Evolutionary conservation across 345 rosid species (phyloP), one percentile per base, ranked within the genome.

Genomic region (Gossypium arboreum): DNA sequence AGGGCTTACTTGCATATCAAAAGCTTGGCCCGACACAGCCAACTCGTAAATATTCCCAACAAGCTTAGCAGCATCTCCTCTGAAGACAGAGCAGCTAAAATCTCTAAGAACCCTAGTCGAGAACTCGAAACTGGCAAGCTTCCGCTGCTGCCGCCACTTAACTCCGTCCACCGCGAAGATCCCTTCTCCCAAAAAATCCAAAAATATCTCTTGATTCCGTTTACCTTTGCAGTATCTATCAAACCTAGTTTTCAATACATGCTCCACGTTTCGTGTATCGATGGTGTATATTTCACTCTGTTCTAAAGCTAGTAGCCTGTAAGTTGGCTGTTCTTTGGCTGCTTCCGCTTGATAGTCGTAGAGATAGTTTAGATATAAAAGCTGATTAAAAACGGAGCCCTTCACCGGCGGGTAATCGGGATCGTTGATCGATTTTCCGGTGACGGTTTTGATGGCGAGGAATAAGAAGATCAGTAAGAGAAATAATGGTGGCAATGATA

Each of bases 91-190:
- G 55, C 93, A 89, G 80, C 92, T 90, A 68, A 87, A 94, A 5
- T 89, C 96, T 74, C 94, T 79, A 3, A 94, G 84, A 29, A 90
- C 89, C 47, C 92, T 85, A 0, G 93, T 82, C 0, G 93, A 90
- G 68, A 94, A 92, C 86, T 94, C 93, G 22, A 80, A 85, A 77
- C 92, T 92, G 0, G 96, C 88, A 2, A 90, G 87, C 87, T 92
- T 94, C 79, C 98, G 83, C 82, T 94, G 98, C 50, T 88, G 90
- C 81, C 75, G 83, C 98, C 97, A 94, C 76, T 84, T 89, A 5
- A 86, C 93, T 27, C 97, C 97, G 75, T 94, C 91, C 54, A 80
- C 94, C 20, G 77, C 80, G 20, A 90, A 94, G 4, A 94, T 94
- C 20, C 98, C 98, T 25, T 86, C 81, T 27, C 98, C 97, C 7